phyloP scores from a whole-genome alignment of 2,329 filamentous ascomycete genomes.

The Cordyceps militaris region DNA sequence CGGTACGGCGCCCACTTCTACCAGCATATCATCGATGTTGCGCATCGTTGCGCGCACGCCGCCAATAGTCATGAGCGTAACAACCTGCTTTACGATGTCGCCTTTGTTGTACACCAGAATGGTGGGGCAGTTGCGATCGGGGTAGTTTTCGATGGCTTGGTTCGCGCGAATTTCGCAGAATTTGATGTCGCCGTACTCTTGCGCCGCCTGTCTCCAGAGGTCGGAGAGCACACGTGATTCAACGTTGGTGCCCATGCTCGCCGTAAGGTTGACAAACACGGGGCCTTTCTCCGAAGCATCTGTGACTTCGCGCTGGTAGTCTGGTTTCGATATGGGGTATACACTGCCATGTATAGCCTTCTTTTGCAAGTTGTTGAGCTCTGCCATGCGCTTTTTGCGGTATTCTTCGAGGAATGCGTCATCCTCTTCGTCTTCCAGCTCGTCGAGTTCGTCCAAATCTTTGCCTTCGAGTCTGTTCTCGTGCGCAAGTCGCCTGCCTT shows the following conservation, averaged over 20 bases:
- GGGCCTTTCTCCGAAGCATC: slow-evolving; percentile 69
- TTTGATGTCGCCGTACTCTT: slow-evolving; percentile 87
- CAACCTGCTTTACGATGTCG: slow-evolving; percentile 83
- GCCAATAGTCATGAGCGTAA: slow-evolving; percentile 76
- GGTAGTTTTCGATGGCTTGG: slow-evolving; percentile 94
- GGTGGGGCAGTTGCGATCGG: slow-evolving; percentile 89
- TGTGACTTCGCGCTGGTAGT: slow-evolving; percentile 86
- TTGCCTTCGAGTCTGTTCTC: slow-evolving; percentile 93
- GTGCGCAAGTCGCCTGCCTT: slow-evolving; percentile 76
- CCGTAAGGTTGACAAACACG: slow-evolving; percentile 75
- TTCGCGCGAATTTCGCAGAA: slow-evolving; percentile 93
- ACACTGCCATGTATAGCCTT: slow-evolving; percentile 82
- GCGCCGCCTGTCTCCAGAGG: slow-evolving; percentile 77
- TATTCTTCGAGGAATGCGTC: slow-evolving; percentile 86
- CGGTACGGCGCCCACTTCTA: slow-evolving; percentile 74
- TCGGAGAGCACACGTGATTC: slow-evolving; percentile 80
- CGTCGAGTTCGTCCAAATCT: slow-evolving; percentile 86
- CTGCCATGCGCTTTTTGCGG: slow-evolving; percentile 76
- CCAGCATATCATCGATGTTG: slow-evolving; percentile 73
- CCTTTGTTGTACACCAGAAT: slow-evolving; percentile 88
- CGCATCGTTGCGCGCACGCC: slow-evolving; percentile 64
- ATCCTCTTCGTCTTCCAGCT: slow-evolving; percentile 92
- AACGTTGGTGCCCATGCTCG: slow-evolving; percentile 68
- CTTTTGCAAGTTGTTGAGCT: slow-evolving; percentile 67
- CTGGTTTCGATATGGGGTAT: slow-evolving; percentile 89